Evolutionary conservation across 768 basidiomycete genomes (phyloP).

Genomic region (Boletus rubescentipes): DNA sequence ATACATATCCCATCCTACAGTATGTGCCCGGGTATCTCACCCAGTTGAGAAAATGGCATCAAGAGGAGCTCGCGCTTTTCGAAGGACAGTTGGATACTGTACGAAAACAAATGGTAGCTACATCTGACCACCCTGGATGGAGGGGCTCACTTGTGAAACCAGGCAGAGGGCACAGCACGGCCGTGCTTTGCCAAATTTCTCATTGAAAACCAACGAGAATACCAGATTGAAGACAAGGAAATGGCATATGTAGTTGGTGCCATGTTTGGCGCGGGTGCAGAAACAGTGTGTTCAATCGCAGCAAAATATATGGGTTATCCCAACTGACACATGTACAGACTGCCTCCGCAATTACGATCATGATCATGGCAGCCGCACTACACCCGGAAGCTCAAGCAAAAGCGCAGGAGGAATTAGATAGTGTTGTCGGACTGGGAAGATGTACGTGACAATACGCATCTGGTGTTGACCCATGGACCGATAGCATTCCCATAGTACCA

Average conservation of each 20-base stretch:
- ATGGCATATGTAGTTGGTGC: slow-evolving; percentile 7
- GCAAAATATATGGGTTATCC: background rate
- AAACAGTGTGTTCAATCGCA: slow-evolving; percentile 6
- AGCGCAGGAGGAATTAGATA: slow-evolving; percentile 8
- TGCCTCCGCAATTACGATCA: slow-evolving; percentile 6
- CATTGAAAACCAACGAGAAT: background rate
- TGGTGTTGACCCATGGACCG: background rate
- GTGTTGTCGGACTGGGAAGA: slow-evolving; percentile 6
- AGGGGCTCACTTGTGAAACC: background rate
- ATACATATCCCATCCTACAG: slow-evolving; percentile 5
- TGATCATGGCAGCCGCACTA: slow-evolving; percentile 10
- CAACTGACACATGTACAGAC: background rate
- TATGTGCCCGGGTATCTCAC: slow-evolving; percentile 11
- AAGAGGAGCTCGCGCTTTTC: slow-evolving; percentile 10
- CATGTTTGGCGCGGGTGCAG: slow-evolving; percentile 13
- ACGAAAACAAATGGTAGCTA: slow-evolving; percentile 4
- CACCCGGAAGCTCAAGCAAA: slow-evolving; percentile 2
- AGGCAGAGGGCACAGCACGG: slow-evolving; percentile 3
- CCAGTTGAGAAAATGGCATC: slow-evolving; percentile 2
- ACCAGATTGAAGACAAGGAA: background rate
- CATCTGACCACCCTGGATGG: background rate
- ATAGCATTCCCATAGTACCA: background rate
- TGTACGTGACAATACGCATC: background rate
- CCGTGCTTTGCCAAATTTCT: slow-evolving; percentile 7
- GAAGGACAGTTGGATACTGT: slow-evolving; percentile 2